Percentiles rank a stretch among this genome's conserved stretches.
Evolutionary conservation across 2,329 filamentous ascomycete genomes (phyloP).

Genomic region (Conoideocrella luteorostrata): DNA sequence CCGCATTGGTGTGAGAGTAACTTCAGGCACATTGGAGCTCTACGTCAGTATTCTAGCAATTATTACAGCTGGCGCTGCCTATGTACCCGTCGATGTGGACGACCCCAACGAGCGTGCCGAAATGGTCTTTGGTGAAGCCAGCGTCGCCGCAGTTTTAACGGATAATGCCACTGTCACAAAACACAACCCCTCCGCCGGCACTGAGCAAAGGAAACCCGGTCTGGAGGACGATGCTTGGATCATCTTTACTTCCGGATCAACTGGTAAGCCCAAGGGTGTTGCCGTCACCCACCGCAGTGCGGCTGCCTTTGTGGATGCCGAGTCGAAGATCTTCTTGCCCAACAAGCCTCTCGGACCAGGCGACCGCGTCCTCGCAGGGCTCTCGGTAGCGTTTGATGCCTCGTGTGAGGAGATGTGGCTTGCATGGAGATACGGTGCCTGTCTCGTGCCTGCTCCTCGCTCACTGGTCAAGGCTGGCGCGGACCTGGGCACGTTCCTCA

Average conservation of each 20-base stretch:
- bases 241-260: constrained; percentile 19
- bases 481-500: constrained; percentile 15
- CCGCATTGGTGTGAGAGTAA: constrained; percentile 14
- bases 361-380: constrained; percentile 16
- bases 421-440: constrained; percentile 16
- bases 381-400: constrained; percentile 17
- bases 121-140: constrained; percentile 15
- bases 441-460: constrained; percentile 16
- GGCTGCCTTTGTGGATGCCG: constrained; percentile 18
- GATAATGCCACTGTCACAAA: constrained; percentile 13
- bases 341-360: constrained; percentile 14
- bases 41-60: constrained; percentile 15
- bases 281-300: constrained; percentile 18
- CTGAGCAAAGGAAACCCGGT: constrained; percentile 3
- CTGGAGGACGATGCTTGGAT: constrained; percentile 17
- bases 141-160: constrained; percentile 12
- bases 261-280: constrained; percentile 19
- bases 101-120: constrained; percentile 16
- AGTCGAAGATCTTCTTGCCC: constrained; percentile 14
- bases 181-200: neutral
- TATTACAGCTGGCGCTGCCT: constrained; percentile 14
- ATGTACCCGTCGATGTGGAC: constrained; percentile 17
- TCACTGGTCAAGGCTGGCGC: constrained; percentile 16
- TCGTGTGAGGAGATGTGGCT: constrained; percentile 20
- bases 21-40: constrained; percentile 14